Conservation (phyloP, 345 rosid species). For the Cardamine occulta region DNA sequence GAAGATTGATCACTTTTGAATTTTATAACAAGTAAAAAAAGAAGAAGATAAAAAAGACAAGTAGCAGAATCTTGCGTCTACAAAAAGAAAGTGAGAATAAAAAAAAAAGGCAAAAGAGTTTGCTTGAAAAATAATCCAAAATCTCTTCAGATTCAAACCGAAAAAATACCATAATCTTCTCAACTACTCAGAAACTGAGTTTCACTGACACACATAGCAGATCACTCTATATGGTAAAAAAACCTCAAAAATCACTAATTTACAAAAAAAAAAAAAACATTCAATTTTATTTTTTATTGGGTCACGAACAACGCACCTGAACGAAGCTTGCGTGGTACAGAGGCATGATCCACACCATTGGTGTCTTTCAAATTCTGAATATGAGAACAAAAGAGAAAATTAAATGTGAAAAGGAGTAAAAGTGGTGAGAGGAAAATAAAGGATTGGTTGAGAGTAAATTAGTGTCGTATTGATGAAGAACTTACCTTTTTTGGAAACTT, state of each 20-base stretch:
- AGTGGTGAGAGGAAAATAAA: not conserved
- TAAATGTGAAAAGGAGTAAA: not conserved
- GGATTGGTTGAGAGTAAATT: conserved; percentile 1
- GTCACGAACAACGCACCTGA: conserved; percentile 68
- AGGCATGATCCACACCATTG: conserved; percentile 69
- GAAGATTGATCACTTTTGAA: conserved; percentile 25
- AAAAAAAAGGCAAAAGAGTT: conserved; percentile 50
- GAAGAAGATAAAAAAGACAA: conserved; percentile 38
- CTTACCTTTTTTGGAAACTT: conserved; percentile 61
- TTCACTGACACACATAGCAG: conserved; percentile 33
- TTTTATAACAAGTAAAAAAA: conserved; percentile 5
- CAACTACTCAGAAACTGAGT: conserved; percentile 47
- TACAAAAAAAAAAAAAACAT: conserved; percentile 13
- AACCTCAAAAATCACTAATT: not conserved
- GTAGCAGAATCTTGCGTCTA: conserved; percentile 55
- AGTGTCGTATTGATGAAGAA: conserved; percentile 24
- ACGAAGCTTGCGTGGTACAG: conserved; percentile 93
- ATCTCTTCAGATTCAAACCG: conserved; percentile 38
- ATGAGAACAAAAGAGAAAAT: not conserved
- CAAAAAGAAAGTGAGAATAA: conserved; percentile 45
- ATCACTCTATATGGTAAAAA: conserved; percentile 5
- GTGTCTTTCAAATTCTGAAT: conserved; percentile 54
- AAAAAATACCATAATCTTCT: conserved; percentile 57
- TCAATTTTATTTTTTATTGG: not conserved
- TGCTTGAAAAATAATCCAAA: conserved; percentile 57